These are phyloP conservation scores for Cladophialophora bantiana DNA, from an alignment of 2,329 filamentous ascomycete species.

Conservation along the genomic window DNA sequence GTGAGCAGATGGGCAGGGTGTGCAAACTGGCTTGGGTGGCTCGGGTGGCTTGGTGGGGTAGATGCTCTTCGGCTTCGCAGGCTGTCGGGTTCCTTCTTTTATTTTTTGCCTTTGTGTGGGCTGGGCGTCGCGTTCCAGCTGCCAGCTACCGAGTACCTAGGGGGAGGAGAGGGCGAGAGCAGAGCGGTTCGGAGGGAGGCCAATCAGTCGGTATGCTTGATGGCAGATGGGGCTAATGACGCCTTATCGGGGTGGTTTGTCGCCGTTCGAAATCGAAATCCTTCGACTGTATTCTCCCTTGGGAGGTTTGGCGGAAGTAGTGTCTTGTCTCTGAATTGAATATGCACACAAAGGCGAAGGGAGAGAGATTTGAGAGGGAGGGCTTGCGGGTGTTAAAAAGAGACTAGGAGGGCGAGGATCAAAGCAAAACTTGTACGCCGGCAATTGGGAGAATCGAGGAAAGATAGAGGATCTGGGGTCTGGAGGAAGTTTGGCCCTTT, in stretches of 20 bases:
- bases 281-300: not conserved
- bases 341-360: not conserved
- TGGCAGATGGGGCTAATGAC: slow-evolving; percentile 13
- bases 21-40: slow-evolving; percentile 7
- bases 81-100: not conserved
- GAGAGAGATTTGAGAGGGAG: not conserved
- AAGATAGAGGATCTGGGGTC: slow-evolving; percentile 14
- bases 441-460: slow-evolving; percentile 20
- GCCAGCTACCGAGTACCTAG: not conserved
- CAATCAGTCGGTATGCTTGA: slow-evolving; percentile 7
- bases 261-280: not conserved
- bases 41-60: slow-evolving; percentile 2
- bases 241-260: slow-evolving; percentile 10
- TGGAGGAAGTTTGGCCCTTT: slow-evolving; percentile 4
- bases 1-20: not conserved
- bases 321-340: not conserved
- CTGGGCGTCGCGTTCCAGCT: slow-evolving; percentile 13
- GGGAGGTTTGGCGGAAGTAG: not conserved
- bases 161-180: slow-evolving; percentile 1
- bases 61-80: not conserved
- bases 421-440: slow-evolving; percentile 6
- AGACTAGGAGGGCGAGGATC: slow-evolving; percentile 12
- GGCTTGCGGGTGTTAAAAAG: not conserved
- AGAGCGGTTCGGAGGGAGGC: slow-evolving; percentile 1
- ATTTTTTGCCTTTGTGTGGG: slow-evolving; percentile 9